Evolutionary conservation across 2,329 filamentous ascomycete species (phyloP), one percentile per base, ranked within the genome.

Genomic region (Aspergillus sp.): DNA sequence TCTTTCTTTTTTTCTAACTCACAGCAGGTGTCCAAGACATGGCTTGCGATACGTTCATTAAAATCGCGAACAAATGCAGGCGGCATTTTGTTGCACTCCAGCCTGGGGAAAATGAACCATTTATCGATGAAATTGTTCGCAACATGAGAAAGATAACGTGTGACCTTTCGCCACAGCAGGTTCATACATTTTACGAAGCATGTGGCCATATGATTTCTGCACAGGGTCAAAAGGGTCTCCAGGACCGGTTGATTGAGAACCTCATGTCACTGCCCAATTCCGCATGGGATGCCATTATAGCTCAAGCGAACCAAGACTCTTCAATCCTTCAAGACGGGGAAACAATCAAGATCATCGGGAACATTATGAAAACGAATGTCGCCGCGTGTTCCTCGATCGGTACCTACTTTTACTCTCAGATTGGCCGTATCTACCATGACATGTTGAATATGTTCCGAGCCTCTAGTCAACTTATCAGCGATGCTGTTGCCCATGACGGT

Each of bases 281-380:
- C 34, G 94, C 93, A 19, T 98, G 93, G 93, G 90, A 96, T 63
- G 81, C 85, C 60, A 96, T 98, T 60, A 98, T 98, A 63, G 81
- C 82, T 57, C 81, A 86, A 62, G 93, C 93, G 27, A 93, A 88
- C 46, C 78, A 85, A 51, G 84, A 96, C 63, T 88, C 93, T 0
- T 78, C 82, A 26, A 89, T 93, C 56, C 77, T 98, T 8, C 88
- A 97, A 66, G 89, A 97, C 61, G 76, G 83, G 7, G 90, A 98
- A 57, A 94, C 90, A 1, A 97, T 98, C 73, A 98, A 98, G 75
- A 84, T 98, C 56, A 90, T 98, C 52, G 93, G 93, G 56, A 98
- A 98, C 71, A 96, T 98, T 65, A 98, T 98, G 93, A 98, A 98
- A 79, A 98, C 93, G 1, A 98, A 98, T 60, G 93, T 98, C 4